Conservation (phyloP, 805 yeast species). For the Wickerhamiella galacta region DNA sequence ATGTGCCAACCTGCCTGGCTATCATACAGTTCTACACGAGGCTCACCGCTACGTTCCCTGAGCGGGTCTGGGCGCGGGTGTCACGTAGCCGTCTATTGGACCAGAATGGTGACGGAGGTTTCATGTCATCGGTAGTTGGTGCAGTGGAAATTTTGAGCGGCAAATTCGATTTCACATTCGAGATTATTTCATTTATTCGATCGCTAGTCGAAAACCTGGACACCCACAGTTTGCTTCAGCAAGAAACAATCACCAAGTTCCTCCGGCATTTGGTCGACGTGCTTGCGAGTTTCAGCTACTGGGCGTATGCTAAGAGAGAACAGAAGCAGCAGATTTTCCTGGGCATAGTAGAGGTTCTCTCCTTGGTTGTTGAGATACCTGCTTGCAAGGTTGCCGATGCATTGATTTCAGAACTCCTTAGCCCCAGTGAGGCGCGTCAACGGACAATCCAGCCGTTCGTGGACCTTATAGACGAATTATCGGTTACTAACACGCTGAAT, state of each 20-base stretch:
- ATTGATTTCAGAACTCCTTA: slow-evolving; percentile 41
- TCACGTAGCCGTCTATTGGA: slow-evolving; percentile 50
- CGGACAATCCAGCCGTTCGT: slow-evolving; percentile 41
- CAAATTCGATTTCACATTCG: slow-evolving; percentile 44
- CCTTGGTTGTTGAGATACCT: slow-evolving; percentile 35
- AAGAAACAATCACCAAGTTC: slow-evolving; percentile 1
- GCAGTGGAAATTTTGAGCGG: slow-evolving; percentile 58
- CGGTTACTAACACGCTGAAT: slow-evolving; percentile 28
- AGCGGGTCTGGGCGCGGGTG: slow-evolving; percentile 66
- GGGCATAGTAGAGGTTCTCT: slow-evolving; percentile 36
- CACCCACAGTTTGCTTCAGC: slow-evolving; percentile 21
- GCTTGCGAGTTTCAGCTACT: slow-evolving; percentile 55
- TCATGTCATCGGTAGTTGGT: slow-evolving; percentile 44
- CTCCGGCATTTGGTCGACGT: slow-evolving; percentile 32
- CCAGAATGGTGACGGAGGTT: slow-evolving; percentile 46
- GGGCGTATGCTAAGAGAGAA: slow-evolving; percentile 41
- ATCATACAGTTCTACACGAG: slow-evolving; percentile 35
- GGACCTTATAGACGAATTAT: slow-evolving; percentile 25
- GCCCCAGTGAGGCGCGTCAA: slow-evolving; percentile 31
- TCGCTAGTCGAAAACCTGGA: slow-evolving; percentile 31
- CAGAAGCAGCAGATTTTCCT: slow-evolving; percentile 50
- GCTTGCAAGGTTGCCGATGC: slow-evolving; percentile 39
- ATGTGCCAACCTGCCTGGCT: slow-evolving; percentile 29
- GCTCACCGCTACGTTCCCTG: slow-evolving; percentile 34
- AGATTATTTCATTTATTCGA: slow-evolving; percentile 39